Evolutionary conservation across 2,329 filamentous ascomycete species (phyloP), one percentile per base, ranked within the genome.

Genomic region (Penicillium palitans): DNA sequence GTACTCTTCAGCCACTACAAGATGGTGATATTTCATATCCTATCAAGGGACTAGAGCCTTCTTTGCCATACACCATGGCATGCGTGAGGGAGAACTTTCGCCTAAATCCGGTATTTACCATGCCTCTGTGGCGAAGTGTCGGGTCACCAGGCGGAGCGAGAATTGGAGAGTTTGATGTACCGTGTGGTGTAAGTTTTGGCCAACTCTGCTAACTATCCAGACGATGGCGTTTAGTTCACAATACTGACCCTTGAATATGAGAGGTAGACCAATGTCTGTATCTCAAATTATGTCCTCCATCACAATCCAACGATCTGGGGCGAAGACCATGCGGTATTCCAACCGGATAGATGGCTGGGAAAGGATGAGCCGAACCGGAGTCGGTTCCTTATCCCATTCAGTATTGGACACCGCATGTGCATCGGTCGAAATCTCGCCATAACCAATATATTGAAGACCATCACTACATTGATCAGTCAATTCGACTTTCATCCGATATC

Each of bases 391-490:
- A 61, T 60, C 8, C 60, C 60, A 13, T 60, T 60, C 33, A 61
- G 60, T 40, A 54, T 60, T 29, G 60, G 60, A 15, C 57, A 61
- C 25, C 31, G 60, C 25, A 56, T 56, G 52, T 61, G 57, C 12
- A 61, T 61, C 19, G 60, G 60, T 15, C 47, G 48, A 2, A 60
- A 61, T 37, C 45, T 61, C 9, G 57, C 60, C 7, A 61, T 61
- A 57, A 61, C 60, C 15, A 61, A 61, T 41, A 60, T 60, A 7
- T 17, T 57, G 15, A 60, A 60, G 57, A 61, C 60, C 6, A 6
- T 55, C 6, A 61, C 57, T 19, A 61, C 60, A 2, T 31, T 61
- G 39, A 6, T 57, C 3, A 46, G 52, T n/a, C 24, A 55, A 41
- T 59, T 55, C 15, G 52, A 59, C 7, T 45, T 55, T 19, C 44